Percentiles rank a stretch among this genome's conserved stretches.
Evolutionary conservation across 2,329 filamentous ascomycete species (phyloP).

Genomic region (Trichothecium roseum): DNA sequence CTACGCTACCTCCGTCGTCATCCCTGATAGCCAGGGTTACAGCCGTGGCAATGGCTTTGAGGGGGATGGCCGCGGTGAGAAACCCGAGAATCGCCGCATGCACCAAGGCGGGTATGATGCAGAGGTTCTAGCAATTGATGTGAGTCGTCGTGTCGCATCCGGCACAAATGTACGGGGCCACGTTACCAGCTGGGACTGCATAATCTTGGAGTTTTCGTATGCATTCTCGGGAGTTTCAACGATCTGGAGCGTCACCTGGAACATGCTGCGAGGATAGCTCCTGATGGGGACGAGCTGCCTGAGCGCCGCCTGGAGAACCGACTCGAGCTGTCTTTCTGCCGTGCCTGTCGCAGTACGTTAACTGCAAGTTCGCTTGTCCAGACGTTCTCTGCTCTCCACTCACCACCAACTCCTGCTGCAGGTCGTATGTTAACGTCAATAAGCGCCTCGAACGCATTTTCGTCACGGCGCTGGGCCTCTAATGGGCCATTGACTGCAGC

Average conservation of each 20-base stretch:
- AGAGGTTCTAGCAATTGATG: slow-evolving; percentile 49
- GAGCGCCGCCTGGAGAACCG: slow-evolving; percentile 59
- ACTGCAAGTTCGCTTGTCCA: too few relatives aligned
- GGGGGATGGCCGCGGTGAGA: slow-evolving; percentile 71
- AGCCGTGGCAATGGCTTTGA: slow-evolving; percentile 62
- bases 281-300: slow-evolving; percentile 65
- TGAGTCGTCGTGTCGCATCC: too few relatives aligned
- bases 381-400: too few relatives aligned
- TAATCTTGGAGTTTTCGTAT: slow-evolving; percentile 48
- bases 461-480: slow-evolving; percentile 79
- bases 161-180: too few relatives aligned
- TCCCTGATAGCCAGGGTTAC: slow-evolving; percentile 49
- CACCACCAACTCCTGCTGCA: slow-evolving; percentile 72
- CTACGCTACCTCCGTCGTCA: slow-evolving; percentile 25
- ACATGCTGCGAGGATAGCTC: slow-evolving; percentile 64
- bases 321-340: slow-evolving; percentile 74
- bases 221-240: slow-evolving; percentile 58
- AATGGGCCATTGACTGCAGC: slow-evolving; percentile 87
- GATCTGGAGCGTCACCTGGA: slow-evolving; percentile 76
- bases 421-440: slow-evolving; percentile 87
- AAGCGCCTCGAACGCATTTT: slow-evolving; percentile 82
- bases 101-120: slow-evolving; percentile 70
- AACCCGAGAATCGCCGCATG: slow-evolving; percentile 72
- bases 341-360: slow-evolving; percentile 44
- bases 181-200: slow-evolving; percentile 51